phyloP scores from a whole-genome alignment of 2,329 filamentous ascomycete species.

The Fusarium algeriense region DNA sequence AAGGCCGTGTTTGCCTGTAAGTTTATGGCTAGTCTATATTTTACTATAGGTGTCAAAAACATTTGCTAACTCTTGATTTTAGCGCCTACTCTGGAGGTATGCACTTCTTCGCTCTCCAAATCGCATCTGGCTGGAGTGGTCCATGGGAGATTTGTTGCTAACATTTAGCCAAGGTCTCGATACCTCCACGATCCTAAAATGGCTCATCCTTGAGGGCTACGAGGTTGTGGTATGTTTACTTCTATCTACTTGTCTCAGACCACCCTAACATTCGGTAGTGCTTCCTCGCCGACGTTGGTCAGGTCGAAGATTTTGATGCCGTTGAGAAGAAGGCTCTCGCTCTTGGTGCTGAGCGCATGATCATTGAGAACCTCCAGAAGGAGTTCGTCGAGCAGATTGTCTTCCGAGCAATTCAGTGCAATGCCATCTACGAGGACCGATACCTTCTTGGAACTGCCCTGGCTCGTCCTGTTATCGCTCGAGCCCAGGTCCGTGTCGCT shows the following conservation, averaged over 20 bases:
- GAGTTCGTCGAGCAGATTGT: conserved; percentile 83
- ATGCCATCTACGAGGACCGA: conserved; percentile 52
- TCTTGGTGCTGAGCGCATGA: conserved; percentile 56
- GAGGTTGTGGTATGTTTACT: conserved; percentile 28
- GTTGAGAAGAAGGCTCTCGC: conserved; percentile 74
- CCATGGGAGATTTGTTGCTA: not conserved
- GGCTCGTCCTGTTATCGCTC: conserved; percentile 75
- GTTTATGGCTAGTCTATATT: not conserved
- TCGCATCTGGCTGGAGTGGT: not conserved
- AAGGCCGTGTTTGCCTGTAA: conserved; percentile 36
- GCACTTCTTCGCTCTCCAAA: not conserved
- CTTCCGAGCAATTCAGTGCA: conserved; percentile 79
- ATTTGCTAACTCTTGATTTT: not conserved
- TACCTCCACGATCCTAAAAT: conserved; percentile 56
- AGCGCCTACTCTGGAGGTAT: conserved; percentile 35
- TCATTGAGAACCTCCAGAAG: conserved; percentile 71
- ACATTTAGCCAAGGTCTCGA: conserved; percentile 51
- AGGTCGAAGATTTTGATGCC: conserved; percentile 77
- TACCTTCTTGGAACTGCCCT: conserved; percentile 65
- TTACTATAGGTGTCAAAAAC: not conserved
- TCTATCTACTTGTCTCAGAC: not conserved
- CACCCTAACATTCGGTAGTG: conserved; percentile 39
- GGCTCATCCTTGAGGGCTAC: conserved; percentile 52
- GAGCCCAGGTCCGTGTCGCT: conserved; percentile 57
- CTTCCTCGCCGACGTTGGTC: conserved; percentile 73